These are phyloP conservation scores for Plectranthus barbatus DNA, from an alignment of 257 asterid species.

Conservation along the genomic window DNA sequence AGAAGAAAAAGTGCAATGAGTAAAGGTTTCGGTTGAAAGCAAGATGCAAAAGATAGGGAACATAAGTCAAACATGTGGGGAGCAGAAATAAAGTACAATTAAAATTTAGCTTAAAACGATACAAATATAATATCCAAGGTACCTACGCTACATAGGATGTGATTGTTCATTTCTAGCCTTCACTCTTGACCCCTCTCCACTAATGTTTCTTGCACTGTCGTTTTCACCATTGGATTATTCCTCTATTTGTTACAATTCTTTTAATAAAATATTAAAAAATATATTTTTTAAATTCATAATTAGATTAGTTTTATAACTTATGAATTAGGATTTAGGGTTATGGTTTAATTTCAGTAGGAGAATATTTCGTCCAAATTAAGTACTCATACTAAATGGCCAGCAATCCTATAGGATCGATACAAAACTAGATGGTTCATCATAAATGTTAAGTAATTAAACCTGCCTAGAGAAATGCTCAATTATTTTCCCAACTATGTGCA, in stretches of 20 bases:
- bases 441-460: no score
- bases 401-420: no score
- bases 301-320: no score
- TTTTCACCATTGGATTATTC: constrained; percentile 19
- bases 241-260: neutral
- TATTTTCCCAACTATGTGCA: no score
- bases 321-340: no score
- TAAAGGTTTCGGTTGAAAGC: constrained; percentile 10
- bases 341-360: no score
- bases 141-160: neutral
- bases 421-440: no score
- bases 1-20: neutral
- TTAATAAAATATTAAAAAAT: no score
- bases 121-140: neutral
- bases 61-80: constrained; percentile 28
- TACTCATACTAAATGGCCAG: no score
- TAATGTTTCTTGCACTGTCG: constrained; percentile 10
- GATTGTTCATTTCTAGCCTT: constrained; percentile 11
- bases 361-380: no score
- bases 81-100: constrained; percentile 19
- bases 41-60: constrained; percentile 14
- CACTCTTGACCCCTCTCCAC: constrained; percentile 16
- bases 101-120: constrained; percentile 14
- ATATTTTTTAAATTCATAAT: no score
- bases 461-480: no score